phyloP scores from a whole-genome alignment of 2,329 filamentous ascomycete genomes.

The Microdochium trichocladiopsis region DNA sequence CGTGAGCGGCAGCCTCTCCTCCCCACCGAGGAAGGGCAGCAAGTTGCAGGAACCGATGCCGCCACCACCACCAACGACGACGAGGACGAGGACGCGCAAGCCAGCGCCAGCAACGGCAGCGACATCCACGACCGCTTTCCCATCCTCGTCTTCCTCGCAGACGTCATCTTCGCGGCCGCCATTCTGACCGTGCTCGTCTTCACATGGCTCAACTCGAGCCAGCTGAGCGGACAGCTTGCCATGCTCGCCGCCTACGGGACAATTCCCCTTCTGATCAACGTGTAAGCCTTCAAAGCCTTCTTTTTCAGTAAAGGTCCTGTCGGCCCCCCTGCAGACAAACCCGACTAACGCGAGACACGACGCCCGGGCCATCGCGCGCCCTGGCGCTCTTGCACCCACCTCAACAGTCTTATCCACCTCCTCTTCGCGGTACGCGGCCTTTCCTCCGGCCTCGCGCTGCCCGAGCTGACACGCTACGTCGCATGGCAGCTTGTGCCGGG shows the following conservation, averaged over 20 bases:
- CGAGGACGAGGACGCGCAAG: not conserved
- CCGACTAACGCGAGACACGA: not conserved
- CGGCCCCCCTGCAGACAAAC: not conserved
- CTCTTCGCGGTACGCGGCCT: constrained; percentile 27
- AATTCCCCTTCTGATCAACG: constrained; percentile 30
- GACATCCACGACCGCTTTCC: constrained; percentile 14
- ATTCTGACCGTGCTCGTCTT: constrained; percentile 31
- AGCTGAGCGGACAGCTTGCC: constrained; percentile 18
- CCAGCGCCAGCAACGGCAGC: not conserved
- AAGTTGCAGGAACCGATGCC: not conserved
- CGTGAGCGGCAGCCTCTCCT: not conserved
- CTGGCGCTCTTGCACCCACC: constrained; percentile 3
- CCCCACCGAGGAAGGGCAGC: not conserved
- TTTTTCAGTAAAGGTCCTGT: no score
- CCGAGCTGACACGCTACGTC: constrained; percentile 27
- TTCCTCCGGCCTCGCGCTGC: constrained; percentile 31
- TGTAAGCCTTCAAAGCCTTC: constrained; percentile 20
- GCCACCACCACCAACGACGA: not conserved
- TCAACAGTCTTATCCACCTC: constrained; percentile 26
- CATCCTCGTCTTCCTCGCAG: constrained; percentile 28
- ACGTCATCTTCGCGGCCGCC: constrained; percentile 25
- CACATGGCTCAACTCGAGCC: constrained; percentile 25
- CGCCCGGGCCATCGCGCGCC: not conserved
- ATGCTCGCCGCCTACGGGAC: constrained; percentile 36
- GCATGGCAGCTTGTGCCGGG: constrained; percentile 29